A percentile compares a stretch with the other conserved stretches of the same genome.
phyloP scores from a whole-genome alignment of 169 alveolate species.

The Plasmodium berghei region DNA sequence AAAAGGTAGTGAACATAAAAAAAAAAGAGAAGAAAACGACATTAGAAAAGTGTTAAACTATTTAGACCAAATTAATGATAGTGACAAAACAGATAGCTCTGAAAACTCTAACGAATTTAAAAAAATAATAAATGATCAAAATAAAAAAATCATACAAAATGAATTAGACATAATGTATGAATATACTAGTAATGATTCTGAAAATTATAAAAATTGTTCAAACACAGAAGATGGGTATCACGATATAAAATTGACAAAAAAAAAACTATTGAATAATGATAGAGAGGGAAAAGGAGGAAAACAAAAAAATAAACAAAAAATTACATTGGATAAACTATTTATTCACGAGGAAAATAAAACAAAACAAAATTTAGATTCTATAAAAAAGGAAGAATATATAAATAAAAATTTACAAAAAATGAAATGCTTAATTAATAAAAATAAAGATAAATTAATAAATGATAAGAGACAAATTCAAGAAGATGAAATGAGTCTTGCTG shows the following conservation, averaged over 20 bases:
- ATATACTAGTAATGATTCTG: constrained; percentile 1
- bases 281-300: background rate
- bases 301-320: constrained; percentile 29
- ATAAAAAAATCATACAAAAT: background rate
- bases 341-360: constrained; percentile 13
- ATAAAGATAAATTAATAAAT: constrained; percentile 25
- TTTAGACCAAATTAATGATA: background rate
- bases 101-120: constrained; percentile 32
- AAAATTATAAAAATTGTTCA: background rate
- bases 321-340: constrained; percentile 40
- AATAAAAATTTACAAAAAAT: constrained; percentile 48
- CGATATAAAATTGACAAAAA: background rate
- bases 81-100: background rate
- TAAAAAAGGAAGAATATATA: constrained; percentile 20
- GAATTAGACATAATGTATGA: constrained; percentile 40
- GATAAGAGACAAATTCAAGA: constrained; percentile 17
- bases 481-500: constrained; percentile 28
- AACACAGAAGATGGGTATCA: too few relatives aligned
- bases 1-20: background rate
- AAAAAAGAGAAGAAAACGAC: background rate
- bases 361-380: background rate
- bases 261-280: background rate
- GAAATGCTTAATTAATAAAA: constrained; percentile 29
- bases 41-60: background rate
- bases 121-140: constrained; percentile 23